Evolutionary conservation across 2,329 filamentous ascomycete species (phyloP), one percentile per base, ranked within the genome.

Genomic region (Fusarium solani-melongenae): DNA sequence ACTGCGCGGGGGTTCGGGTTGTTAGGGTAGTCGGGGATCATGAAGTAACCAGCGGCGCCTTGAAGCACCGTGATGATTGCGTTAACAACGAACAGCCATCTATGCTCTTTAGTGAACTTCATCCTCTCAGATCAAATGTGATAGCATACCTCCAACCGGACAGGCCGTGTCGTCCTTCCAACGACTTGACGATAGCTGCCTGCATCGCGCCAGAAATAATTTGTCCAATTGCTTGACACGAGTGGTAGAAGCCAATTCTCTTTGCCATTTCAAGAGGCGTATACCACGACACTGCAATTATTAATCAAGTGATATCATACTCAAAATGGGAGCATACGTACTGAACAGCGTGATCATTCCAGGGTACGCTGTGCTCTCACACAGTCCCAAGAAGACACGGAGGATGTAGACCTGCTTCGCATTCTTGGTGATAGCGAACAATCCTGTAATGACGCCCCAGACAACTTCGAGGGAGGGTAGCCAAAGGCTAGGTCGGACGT

Each of bases 41-140:
- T 79, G 56, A 80, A 74, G 58, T 77, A 80, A 14, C 82, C 82
- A 7, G 77, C 79, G 6, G 79, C n/a, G 6, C 80, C 81, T 62
- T 81, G 78, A 12, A 80, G 73, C 2, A 82, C 75, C 8, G 78
- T 79, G 41, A 83, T 81, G 27, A 82, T 74, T 2, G 83, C 84
- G 65, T 86, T 84, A 73, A 86, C 82, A 57, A 86, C 81, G 69
- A 87, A 86, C 6, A 86, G 80, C 84, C 84, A 77, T n/a, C 72
- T 74, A 38, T n/a, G 7, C 7, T 38, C 7, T 9, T 17, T 17
- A 10, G 36, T 38, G 15, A 38, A 15, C 17, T n/a, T 9, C 17
- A 8, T 38, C 36, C 36, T n/a, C 24, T 17, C 9, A 17, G 11
- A 29, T n/a, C 9, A 5, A 53, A 27, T n/a, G 15, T 27, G 27